These are phyloP conservation scores for Syzygium grande DNA, from an alignment of 345 rosid genomes.

Conservation along the genomic window DNA sequence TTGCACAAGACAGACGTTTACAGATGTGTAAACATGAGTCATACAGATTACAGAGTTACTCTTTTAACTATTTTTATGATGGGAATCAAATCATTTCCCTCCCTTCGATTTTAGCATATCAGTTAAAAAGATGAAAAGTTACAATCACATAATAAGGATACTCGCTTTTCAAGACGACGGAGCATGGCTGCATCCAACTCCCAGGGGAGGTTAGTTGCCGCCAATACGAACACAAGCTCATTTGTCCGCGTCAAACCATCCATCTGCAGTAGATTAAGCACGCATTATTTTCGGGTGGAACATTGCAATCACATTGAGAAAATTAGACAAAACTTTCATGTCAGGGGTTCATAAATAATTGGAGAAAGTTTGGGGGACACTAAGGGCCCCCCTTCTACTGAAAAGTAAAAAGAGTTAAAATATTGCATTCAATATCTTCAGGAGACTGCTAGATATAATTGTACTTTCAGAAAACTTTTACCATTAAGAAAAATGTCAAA, in stretches of 20 bases:
- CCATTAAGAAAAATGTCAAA: background rate
- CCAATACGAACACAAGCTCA: constrained; percentile 93
- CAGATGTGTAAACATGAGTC: background rate
- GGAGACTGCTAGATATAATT: background rate
- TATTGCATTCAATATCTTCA: background rate
- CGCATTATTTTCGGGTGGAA: background rate
- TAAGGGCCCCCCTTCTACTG: background rate
- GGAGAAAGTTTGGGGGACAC: background rate
- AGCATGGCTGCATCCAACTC: constrained; percentile 98
- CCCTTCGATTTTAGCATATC: background rate
- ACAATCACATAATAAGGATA: constrained; percentile 38
- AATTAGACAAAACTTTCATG: background rate
- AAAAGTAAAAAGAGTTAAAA: background rate
- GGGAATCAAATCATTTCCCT: background rate
- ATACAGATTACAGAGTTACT: background rate
- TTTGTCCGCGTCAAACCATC: constrained; percentile 81
- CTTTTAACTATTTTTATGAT: background rate
- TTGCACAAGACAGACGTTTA: background rate
- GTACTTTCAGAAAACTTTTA: background rate
- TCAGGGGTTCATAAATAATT: background rate
- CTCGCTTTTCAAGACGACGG: constrained; percentile 93
- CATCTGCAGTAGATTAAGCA: constrained; percentile 50
- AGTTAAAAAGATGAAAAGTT: background rate
- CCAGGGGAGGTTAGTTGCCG: constrained; percentile 98
- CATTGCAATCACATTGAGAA: background rate